These are phyloP conservation scores for Crithidia acanthocephali DNA, from an alignment of 208 protist species.

Conservation along the genomic window DNA sequence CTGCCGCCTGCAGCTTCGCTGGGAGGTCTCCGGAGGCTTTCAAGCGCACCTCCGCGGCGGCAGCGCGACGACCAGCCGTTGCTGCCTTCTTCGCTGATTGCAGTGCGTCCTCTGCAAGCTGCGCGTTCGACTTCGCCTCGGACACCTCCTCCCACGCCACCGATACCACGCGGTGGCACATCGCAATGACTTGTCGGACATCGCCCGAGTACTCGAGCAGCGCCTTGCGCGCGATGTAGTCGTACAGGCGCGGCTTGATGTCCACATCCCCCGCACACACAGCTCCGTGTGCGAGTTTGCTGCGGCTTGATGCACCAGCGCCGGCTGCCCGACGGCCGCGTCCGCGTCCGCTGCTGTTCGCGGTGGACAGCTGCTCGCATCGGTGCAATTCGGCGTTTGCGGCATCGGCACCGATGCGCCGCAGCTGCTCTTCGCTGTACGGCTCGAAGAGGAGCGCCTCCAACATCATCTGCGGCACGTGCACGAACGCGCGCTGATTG, in stretches of 20 bases:
- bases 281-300: background rate
- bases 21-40: slow-evolving; percentile 5
- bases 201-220: slow-evolving; percentile 71
- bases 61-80: background rate
- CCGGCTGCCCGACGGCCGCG: background rate
- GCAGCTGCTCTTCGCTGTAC: slow-evolving; percentile 57
- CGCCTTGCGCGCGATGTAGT: slow-evolving; percentile 68
- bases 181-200: slow-evolving; percentile 70
- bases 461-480: slow-evolving; percentile 69
- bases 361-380: slow-evolving; percentile 14
- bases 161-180: slow-evolving; percentile 68
- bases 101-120: background rate
- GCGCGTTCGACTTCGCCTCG: slow-evolving; percentile 10
- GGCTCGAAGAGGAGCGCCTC: slow-evolving; percentile 71
- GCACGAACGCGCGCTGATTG: slow-evolving; percentile 77
- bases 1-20: slow-evolving; percentile 31
- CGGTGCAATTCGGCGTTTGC: slow-evolving; percentile 35
- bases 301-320: background rate
- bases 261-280: slow-evolving; percentile 17
- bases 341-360: background rate
- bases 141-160: slow-evolving; percentile 46
- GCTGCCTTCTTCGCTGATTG: background rate
- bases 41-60: background rate
- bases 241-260: slow-evolving; percentile 61
- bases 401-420: slow-evolving; percentile 46